Evolutionary conservation across 2,329 filamentous ascomycete species (phyloP), one percentile per base, ranked within the genome.

Genomic region (Metarhizium robertsii): DNA sequence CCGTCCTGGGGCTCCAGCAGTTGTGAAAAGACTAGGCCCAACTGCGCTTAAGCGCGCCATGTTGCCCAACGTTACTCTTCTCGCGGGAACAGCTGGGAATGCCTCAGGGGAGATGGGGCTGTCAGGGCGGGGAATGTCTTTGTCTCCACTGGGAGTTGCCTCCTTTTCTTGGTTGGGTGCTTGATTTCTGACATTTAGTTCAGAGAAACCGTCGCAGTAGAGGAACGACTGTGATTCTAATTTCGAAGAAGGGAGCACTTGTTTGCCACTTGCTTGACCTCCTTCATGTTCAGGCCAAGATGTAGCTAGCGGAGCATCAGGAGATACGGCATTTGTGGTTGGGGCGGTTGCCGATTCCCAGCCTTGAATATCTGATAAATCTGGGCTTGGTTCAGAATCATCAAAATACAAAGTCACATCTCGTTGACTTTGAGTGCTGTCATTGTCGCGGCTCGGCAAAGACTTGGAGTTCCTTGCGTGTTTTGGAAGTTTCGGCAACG

Each of bases 51-150:
- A 53, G 5, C 75, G 70, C 11, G 72, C 74, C 52, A 69, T 68
- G 61, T 73, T 73, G 60, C 63, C 66, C 50, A 66, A 59, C 25
- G 66, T 64, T 10, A 59, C 58, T 48, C 63, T 61, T 32, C 56
- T 58, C 16, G 47, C 50, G 16, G 63, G 62, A 6, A 60, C 58
- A 10, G 61, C 52, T 2, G 68, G 64, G 43, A 72, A 67, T 0
- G 62, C 57, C 14, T 65, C 64, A 2, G 70, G 67, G 0, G 71
- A 72, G 52, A 73, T 68, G 34, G 69, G 70, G 55, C 71, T 73
- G 52, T 77, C 74, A 2, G 75, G 73, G 25, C 73, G 67, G 6
- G 73, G 70, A 6, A 74, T 53, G n/a, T 64, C 63, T 8, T 61
- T 57, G 18, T 62, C 66, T 11, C 56, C 60, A 45, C 60, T 47